Base-by-base conservation (phyloP, 148 eudicot species). In the Diospyros kaki region DNA sequence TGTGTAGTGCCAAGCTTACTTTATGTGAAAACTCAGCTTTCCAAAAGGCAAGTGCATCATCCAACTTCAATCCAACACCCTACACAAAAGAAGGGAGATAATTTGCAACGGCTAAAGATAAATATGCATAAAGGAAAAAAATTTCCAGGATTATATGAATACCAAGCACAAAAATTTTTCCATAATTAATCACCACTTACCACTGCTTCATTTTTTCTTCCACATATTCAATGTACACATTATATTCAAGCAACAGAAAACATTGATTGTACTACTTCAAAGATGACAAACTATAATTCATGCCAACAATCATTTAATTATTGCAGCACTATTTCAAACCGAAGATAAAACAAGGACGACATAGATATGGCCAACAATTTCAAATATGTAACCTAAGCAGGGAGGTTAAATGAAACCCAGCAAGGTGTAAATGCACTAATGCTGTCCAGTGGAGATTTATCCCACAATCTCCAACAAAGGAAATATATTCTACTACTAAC, bases 31-130 rank as follows among this genome's bases (percentile, higher is more conserved):
- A 95, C 90, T 95, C 99, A 60, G 91, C 81, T 86, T 84, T 95
- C 97, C 97, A 93, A 69, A 95, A 93, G 62, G 94, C 94, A 78
- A 93, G 94, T 66, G 99, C 99, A 83, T 95, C 99, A 78, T 95
- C 99, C 83, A 95, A 83, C 65, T 88, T 87, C 83, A 95, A 82
- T 50, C 99, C 99, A 74, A 95, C 97, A 86, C 98, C 99, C 98
- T 95, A 68, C 59, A 60, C 43, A 52, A 18, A 42, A 46, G 13
- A 56, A 13, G 71, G 43, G 52, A 15, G 11, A 54, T 9, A 55
- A 41, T 17, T 42, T 48, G 71, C 43, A 18, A 42, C 64, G 41
- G 38, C 41, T 73, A 18, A 8, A 38, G 51, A 40, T 14, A 64
- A 58, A 64, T n/a, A 72, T 18, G 55, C 69, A 66, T 38, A 2